Conservation (phyloP, 306 rosid species). For the Vigna trinervia region DNA sequence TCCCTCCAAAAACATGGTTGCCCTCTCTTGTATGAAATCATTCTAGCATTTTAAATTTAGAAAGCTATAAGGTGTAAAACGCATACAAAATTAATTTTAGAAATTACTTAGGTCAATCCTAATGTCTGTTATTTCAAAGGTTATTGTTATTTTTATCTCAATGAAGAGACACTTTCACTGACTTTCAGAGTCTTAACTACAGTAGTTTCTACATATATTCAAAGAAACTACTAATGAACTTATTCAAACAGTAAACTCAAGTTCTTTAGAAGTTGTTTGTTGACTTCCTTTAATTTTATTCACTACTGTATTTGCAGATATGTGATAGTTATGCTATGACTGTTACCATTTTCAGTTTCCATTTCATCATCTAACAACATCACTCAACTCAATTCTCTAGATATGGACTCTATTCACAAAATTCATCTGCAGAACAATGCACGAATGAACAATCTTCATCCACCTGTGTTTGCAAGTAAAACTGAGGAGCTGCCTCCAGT, state of each 20-base stretch:
- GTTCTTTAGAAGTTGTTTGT: background rate
- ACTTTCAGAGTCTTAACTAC: too few relatives aligned
- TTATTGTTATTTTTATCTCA: too few relatives aligned
- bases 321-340: background rate
- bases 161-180: too few relatives aligned
- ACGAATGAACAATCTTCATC: constrained; percentile 39
- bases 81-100: background rate
- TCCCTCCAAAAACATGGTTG: background rate
- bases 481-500: constrained; percentile 36
- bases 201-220: too few relatives aligned
- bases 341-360: background rate
- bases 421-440: constrained; percentile 45
- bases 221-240: too few relatives aligned
- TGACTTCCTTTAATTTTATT: background rate
- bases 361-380: background rate
- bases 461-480: constrained; percentile 18
- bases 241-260: too few relatives aligned
- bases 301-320: background rate
- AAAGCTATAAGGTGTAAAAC: background rate
- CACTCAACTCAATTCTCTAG: constrained; percentile 36
- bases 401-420: constrained; percentile 29
- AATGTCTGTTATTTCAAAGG: too few relatives aligned
- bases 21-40: background rate
- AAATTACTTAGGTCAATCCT: background rate
- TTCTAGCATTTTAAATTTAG: background rate